These are phyloP conservation scores for Penicillium daleae DNA, from an alignment of 495 filamentous ascomycete species.

Conservation along the genomic window DNA sequence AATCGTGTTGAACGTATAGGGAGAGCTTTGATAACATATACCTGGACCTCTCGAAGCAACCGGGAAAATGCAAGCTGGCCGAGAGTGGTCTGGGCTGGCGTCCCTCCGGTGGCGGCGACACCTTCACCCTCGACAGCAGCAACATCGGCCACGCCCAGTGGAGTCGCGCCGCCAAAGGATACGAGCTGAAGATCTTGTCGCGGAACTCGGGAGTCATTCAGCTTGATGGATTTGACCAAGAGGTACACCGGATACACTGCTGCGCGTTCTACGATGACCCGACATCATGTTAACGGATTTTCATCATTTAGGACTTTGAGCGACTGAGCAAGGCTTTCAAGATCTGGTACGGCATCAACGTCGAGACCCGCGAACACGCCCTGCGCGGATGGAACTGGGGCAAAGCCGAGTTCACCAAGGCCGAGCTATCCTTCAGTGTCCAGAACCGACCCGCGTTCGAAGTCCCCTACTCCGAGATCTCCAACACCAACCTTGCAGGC, in stretches of 20 bases:
- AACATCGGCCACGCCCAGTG: conserved; percentile 88
- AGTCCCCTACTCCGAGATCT: conserved; percentile 95
- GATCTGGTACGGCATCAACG: conserved; percentile 90
- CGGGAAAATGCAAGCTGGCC: conserved; percentile 90
- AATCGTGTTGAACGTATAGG: conserved; percentile 43
- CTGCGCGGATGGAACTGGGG: conserved; percentile 99
- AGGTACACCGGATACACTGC: conserved; percentile 57
- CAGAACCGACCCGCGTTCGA: conserved; percentile 97
- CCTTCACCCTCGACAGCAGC: conserved; percentile 83
- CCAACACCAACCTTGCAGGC: conserved; percentile 95
- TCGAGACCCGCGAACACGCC: conserved; percentile 91
- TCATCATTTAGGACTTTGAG: conserved; percentile 75
- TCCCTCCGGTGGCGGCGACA: conserved; percentile 81
- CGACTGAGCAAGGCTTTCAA: conserved; percentile 90
- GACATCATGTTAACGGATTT: not conserved
- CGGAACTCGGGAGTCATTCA: conserved; percentile 85
- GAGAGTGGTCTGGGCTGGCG: conserved; percentile 95
- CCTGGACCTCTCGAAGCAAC: conserved; percentile 87
- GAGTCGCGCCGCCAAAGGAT: conserved; percentile 91
- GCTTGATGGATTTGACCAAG: conserved; percentile 91
- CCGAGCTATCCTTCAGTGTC: conserved; percentile 94
- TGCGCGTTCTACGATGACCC: not conserved
- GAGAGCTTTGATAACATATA: conserved; percentile 97
- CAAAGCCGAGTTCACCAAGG: conserved; percentile 94
- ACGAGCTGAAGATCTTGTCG: conserved; percentile 87